Evolutionary conservation across 176 grass and related monocot genomes (phyloP).

Genomic region (Oryza brachyantha): DNA sequence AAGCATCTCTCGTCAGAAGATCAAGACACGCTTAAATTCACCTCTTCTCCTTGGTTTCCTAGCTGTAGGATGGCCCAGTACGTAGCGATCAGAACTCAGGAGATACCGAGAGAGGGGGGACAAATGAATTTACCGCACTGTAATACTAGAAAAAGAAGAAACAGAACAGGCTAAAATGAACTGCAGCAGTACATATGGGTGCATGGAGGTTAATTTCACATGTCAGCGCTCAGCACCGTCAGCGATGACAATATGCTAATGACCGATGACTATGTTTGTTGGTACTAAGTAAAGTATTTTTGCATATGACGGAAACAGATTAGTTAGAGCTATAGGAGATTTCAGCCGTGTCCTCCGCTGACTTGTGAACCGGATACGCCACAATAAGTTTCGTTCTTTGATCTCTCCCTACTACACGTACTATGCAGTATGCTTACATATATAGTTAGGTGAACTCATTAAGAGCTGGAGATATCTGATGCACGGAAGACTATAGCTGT

Average conservation of each 20-base stretch:
- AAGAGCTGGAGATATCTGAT: not conserved
- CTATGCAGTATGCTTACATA: not conserved
- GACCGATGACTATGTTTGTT: not conserved
- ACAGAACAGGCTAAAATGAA: no score
- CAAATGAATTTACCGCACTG: no score
- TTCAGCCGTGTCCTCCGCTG: not conserved
- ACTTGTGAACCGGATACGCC: not conserved
- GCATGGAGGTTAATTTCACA: not conserved
- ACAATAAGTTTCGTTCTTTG: not conserved
- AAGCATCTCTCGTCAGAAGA: not conserved
- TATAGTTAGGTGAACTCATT: not conserved
- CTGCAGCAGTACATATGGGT: no score
- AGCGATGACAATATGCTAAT: not conserved
- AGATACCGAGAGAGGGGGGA: no score
- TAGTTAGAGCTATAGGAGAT: not conserved
- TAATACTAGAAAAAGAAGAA: no score
- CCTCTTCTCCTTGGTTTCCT: not conserved
- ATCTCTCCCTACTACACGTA: not conserved
- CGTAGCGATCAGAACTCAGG: no score
- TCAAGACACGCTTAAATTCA: not conserved
- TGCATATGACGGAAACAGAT: not conserved
- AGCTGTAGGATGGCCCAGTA: no score
- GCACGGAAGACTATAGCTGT: not conserved
- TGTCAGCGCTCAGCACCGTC: not conserved
- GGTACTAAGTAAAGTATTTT: not conserved